phyloP scores from a whole-genome alignment of 805 yeast species.

The Metschnikowia borealis region DNA sequence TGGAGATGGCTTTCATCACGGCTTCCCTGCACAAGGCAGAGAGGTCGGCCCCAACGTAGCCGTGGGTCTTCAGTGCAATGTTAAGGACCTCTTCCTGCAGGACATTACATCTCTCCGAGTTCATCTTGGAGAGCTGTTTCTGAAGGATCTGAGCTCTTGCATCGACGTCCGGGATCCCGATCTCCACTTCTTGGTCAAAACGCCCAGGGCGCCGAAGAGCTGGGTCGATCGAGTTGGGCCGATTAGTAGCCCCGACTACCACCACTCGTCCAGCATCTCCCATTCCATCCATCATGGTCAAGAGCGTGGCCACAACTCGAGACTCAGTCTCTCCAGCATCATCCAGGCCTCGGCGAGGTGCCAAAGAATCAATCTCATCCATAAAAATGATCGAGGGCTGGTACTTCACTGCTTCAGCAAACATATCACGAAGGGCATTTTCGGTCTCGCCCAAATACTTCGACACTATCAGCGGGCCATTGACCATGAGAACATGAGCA shows the following conservation, averaged over 20 bases:
- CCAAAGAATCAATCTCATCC: slow-evolving; percentile 91
- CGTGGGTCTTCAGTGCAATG: slow-evolving; percentile 81
- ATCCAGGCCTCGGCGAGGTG: slow-evolving; percentile 78
- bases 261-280: slow-evolving; percentile 63
- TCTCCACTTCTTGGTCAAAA: slow-evolving; percentile 84
- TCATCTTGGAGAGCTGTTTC: slow-evolving; percentile 57
- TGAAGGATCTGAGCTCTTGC: slow-evolving; percentile 71
- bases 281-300: slow-evolving; percentile 79
- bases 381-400: slow-evolving; percentile 87
- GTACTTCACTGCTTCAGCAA: slow-evolving; percentile 77
- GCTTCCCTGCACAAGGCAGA: slow-evolving; percentile 85
- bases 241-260: slow-evolving; percentile 69
- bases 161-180: slow-evolving; percentile 85
- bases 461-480: slow-evolving; percentile 89
- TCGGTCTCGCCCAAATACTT: slow-evolving; percentile 95
- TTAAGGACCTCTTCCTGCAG: slow-evolving; percentile 50
- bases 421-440: slow-evolving; percentile 71
- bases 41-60: slow-evolving; percentile 96
- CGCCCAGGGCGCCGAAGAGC: slow-evolving; percentile 84
- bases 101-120: slow-evolving; percentile 42
- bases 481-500: slow-evolving; percentile 81
- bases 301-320: slow-evolving; percentile 82
- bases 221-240: slow-evolving; percentile 65
- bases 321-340: slow-evolving; percentile 89
- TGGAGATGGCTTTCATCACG: slow-evolving; percentile 74